Conservation (phyloP, 208 protist genomes). For the Leishmania turanica region DNA sequence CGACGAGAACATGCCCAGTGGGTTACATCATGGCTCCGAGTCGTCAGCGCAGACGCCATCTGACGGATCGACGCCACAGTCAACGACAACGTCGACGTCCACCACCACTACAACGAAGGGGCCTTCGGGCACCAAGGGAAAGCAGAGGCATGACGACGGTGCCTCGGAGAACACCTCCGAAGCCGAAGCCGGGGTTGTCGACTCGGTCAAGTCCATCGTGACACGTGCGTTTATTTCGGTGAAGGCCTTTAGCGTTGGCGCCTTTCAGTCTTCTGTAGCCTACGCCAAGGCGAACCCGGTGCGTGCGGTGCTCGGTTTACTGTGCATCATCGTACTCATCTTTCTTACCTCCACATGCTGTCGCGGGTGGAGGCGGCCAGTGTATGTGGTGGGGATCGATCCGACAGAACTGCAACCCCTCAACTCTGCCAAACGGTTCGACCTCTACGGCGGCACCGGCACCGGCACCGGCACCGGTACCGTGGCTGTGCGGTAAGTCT, state of each 20-base stretch:
- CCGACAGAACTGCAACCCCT: conserved; percentile 50
- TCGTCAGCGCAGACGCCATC: background rate
- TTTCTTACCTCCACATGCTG: conserved; percentile 27
- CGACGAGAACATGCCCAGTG: background rate
- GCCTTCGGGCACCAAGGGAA: conserved; percentile 4
- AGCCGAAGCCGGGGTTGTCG: background rate
- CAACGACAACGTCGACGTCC: background rate
- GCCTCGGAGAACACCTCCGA: conserved; percentile 1
- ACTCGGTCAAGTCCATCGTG: background rate
- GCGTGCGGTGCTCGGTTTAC: background rate
- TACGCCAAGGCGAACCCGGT: conserved; percentile 20
- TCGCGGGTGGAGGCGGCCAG: conserved; percentile 32
- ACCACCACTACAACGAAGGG: conserved; percentile 8
- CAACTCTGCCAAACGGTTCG: conserved; percentile 11
- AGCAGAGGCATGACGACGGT: background rate
- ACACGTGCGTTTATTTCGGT: background rate
- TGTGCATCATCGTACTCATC: conserved; percentile 19
- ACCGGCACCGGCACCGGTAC: conserved; percentile 3
- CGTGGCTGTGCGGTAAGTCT: conserved; percentile 9
- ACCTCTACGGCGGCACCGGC: conserved; percentile 38
- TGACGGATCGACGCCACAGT: background rate
- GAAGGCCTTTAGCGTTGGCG: background rate
- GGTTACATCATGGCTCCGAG: background rate
- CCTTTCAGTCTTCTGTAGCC: background rate
- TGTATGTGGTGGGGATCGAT: conserved; percentile 49